Percentiles rank a stretch among this genome's conserved stretches.
Evolutionary conservation across 1,284 basidiomycete species (phyloP).

Genomic region (Pyrrhoderma lamaoense): DNA sequence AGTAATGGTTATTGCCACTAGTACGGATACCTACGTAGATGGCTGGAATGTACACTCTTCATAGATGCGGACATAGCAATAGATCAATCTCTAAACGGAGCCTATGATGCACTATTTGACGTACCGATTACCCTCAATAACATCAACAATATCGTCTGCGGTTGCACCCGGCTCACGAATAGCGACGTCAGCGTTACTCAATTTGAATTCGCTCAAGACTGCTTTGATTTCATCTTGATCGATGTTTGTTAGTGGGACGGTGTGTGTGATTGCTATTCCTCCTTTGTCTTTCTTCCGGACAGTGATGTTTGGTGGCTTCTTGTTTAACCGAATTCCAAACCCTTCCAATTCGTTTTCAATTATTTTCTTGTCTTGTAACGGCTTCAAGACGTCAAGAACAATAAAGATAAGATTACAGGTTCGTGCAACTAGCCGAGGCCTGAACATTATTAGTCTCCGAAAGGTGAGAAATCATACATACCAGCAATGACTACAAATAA

Average conservation of each 20-base stretch:
- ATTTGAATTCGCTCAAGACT: conserved; percentile 88
- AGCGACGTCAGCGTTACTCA: conserved; percentile 87
- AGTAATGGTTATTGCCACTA: conserved; percentile 6
- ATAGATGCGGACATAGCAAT: conserved; percentile 17
- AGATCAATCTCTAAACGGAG: not conserved
- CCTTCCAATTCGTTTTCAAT: conserved; percentile 93
- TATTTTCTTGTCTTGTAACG: conserved; percentile 88
- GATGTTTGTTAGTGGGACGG: conserved; percentile 94
- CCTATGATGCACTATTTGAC: conserved; percentile 16
- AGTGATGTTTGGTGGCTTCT: conserved; percentile 84
- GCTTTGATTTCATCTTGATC: conserved; percentile 96
- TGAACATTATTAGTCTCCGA: conserved; percentile 10
- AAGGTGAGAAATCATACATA: conserved; percentile 31
- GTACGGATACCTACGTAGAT: conserved; percentile 59
- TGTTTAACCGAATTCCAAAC: conserved; percentile 95
- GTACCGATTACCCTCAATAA: conserved; percentile 86
- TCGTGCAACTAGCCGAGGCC: conserved; percentile 66
- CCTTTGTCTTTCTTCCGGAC: conserved; percentile 94
- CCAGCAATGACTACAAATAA: conserved; percentile 65
- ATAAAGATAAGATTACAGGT: conserved; percentile 99
- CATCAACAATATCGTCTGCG: conserved; percentile 96
- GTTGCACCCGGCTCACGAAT: conserved; percentile 93
- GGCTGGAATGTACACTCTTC: conserved; percentile 88
- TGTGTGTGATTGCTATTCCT: conserved; percentile 89
- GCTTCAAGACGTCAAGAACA: conserved; percentile 96